A percentile compares a stretch with the other conserved stretches of the same genome.
phyloP scores from a whole-genome alignment of 192 early-diverging fungal genomes.

The Umbelopsis sp. region DNA sequence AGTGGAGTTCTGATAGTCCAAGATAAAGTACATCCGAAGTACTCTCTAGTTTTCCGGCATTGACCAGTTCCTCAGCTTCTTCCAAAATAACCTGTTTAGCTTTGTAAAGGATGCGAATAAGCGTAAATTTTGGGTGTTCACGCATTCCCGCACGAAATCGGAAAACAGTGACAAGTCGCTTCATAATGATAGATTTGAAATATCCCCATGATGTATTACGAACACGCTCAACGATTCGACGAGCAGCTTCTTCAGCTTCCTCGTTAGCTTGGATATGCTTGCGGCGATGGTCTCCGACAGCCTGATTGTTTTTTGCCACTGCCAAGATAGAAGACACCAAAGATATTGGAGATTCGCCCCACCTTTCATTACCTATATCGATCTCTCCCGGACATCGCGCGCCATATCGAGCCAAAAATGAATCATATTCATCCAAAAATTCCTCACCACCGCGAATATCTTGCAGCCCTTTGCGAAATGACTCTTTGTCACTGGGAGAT shows the following conservation, averaged over 20 bases:
- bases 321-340: neutral
- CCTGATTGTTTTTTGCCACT: neutral
- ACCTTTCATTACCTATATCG: neutral
- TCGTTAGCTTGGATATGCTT: conserved; percentile 11
- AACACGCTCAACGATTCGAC: conserved; percentile 8
- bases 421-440: conserved; percentile 1
- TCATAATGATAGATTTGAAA: neutral
- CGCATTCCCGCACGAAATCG: conserved; percentile 11
- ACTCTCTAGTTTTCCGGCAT: neutral
- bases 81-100: neutral
- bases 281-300: conserved; percentile 2
- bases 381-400: conserved; percentile 8
- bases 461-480: neutral
- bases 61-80: neutral
- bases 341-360: neutral
- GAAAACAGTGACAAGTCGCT: neutral
- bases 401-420: conserved; percentile 14
- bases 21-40: neutral
- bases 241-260: conserved; percentile 8
- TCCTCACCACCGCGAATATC: neutral
- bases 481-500: neutral
- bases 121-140: conserved; percentile 15
- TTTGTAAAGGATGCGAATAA: neutral
- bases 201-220: conserved; percentile 11
- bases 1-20: neutral